Evolutionary conservation across 2,329 filamentous ascomycete genomes (phyloP).

Genomic region (Botrytis sinoallii): DNA sequence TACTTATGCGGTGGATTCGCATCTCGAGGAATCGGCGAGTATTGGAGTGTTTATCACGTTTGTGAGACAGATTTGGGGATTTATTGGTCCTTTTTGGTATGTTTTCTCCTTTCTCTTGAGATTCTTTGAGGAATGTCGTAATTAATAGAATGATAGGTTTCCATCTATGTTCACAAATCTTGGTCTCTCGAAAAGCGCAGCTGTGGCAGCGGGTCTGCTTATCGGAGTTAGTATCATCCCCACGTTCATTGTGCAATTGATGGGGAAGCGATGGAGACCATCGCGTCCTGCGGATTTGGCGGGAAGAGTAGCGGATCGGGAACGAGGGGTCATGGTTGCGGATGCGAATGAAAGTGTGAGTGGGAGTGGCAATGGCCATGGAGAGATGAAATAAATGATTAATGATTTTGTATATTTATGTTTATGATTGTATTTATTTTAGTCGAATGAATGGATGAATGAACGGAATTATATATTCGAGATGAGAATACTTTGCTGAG

Average conservation of each 20-base stretch:
- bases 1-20: slow-evolving; percentile 53
- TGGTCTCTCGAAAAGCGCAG: slow-evolving; percentile 38
- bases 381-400: slow-evolving; percentile 1
- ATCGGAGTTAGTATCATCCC: slow-evolving; percentile 37
- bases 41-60: slow-evolving; percentile 59
- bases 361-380: not conserved
- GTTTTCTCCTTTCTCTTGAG: not conserved
- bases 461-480: not conserved
- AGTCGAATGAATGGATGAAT: not conserved
- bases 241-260: slow-evolving; percentile 36
- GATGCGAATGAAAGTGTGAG: not conserved
- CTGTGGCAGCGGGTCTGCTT: slow-evolving; percentile 40
- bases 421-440: no score
- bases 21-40: slow-evolving; percentile 49
- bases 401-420: not conserved
- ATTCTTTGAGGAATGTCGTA: not conserved
- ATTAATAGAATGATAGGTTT: slow-evolving; percentile 33
- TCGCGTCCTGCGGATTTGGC: not conserved
- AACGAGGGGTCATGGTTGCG: not conserved
- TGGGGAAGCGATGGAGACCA: slow-evolving; percentile 21
- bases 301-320: not conserved
- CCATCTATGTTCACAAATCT: slow-evolving; percentile 41
- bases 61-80: slow-evolving; percentile 52
- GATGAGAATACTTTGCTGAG: not conserved
- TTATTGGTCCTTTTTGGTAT: slow-evolving; percentile 32